Percentiles rank a stretch among this genome's conserved stretches.
Conservation (phyloP, 2,329 filamentous ascomycete genomes). For the Fusarium praegraminearum region DNA sequence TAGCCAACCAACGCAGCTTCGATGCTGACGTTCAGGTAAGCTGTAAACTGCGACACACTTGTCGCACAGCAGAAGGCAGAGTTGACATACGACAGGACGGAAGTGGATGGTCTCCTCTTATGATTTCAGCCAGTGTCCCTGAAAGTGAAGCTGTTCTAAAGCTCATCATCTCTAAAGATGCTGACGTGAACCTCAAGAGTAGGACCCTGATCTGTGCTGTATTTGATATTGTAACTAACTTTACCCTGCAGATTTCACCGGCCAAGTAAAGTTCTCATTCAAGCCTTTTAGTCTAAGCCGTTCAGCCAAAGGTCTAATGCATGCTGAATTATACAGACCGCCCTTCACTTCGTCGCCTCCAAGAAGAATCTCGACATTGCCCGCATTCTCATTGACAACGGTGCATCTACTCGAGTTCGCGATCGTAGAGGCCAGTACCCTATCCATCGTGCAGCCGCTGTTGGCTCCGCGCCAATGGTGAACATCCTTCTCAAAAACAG, state of each 20-base stretch:
- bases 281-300: neutral
- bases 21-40: conserved; percentile 83
- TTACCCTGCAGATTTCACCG: conserved; percentile 67
- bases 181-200: conserved; percentile 81
- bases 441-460: conserved; percentile 90
- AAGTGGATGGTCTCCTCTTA: conserved; percentile 84
- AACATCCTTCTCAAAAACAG: conserved; percentile 79
- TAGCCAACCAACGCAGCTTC: conserved; percentile 78
- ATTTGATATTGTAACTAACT: conserved; percentile 6
- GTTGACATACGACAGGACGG: conserved; percentile 67
- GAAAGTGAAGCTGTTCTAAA: conserved; percentile 77
- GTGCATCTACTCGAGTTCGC: conserved; percentile 82
- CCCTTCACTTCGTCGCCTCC: conserved; percentile 90
- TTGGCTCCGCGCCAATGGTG: conserved; percentile 89
- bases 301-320: neutral
- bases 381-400: conserved; percentile 78
- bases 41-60: neutral
- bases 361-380: conserved; percentile 89
- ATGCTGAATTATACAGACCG: conserved; percentile 67
- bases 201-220: conserved; percentile 30
- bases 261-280: conserved; percentile 63
- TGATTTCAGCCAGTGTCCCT: conserved; percentile 82
- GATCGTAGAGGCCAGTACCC: conserved; percentile 91
- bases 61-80: no score
- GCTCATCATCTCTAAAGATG: conserved; percentile 75